These are phyloP conservation scores for Lolium multiflorum DNA, from an alignment of 176 grass and related monocot genomes.

Conservation along the genomic window DNA sequence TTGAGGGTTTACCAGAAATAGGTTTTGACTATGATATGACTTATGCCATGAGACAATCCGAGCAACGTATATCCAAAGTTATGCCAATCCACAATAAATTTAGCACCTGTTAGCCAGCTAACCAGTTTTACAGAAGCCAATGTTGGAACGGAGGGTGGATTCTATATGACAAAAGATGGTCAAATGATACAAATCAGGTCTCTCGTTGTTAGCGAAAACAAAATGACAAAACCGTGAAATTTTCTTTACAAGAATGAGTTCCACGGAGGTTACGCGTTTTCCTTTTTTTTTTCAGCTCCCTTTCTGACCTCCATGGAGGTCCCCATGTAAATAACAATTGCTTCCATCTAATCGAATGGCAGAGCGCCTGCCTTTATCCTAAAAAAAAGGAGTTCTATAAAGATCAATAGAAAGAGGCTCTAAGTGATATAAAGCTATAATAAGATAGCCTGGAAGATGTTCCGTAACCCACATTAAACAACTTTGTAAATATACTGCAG, in stretches of 20 bases:
- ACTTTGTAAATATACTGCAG: background rate
- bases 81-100: slow-evolving; percentile 97
- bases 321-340: no score
- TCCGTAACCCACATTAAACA: slow-evolving; percentile 10
- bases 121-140: slow-evolving; percentile 89
- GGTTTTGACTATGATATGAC: slow-evolving; percentile 84
- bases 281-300: no score
- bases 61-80: slow-evolving; percentile 98
- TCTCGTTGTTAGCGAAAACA: background rate
- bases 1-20: slow-evolving; percentile 75
- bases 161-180: slow-evolving; percentile 57
- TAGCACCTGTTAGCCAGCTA: slow-evolving; percentile 79
- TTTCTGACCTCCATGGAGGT: no score
- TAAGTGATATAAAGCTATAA: no score
- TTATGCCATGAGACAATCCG: slow-evolving; percentile 83
- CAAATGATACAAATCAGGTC: slow-evolving; percentile 42
- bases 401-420: no score
- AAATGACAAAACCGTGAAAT: no score
- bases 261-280: no score
- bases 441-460: background rate
- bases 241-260: no score
- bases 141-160: slow-evolving; percentile 97
- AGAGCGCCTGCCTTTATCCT: no score
- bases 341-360: no score
- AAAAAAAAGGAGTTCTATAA: no score